Percentiles rank a stretch among this genome's conserved stretches.
Conservation (phyloP, 2,329 filamentous ascomycete species). For the Botrytis porri region DNA sequence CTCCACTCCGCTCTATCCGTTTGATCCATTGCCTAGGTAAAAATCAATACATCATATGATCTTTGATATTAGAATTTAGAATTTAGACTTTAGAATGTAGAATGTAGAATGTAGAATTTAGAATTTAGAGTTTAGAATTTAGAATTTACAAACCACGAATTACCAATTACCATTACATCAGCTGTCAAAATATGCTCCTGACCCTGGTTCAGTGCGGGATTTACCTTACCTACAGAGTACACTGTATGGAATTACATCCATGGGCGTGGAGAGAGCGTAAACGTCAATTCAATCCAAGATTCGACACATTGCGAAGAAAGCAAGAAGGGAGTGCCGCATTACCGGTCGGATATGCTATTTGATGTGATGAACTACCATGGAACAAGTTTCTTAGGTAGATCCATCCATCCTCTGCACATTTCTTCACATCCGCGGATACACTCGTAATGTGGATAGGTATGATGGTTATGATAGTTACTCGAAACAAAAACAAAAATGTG, state of each 20-base stretch:
- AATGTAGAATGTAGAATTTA: no score
- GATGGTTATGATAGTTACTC: no score
- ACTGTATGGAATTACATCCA: neutral
- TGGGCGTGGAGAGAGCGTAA: neutral
- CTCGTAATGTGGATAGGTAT: neutral
- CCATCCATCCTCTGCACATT: neutral
- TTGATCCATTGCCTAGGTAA: neutral
- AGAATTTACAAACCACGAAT: neutral
- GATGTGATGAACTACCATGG: neutral
- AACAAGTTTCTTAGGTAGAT: neutral
- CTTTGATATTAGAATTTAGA: neutral
- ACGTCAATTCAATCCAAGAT: neutral
- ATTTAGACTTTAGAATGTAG: no score
- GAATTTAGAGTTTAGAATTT: no score
- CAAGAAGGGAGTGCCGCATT: neutral
- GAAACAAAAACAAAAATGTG: neutral
- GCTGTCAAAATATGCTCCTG: neutral
- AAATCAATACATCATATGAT: neutral
- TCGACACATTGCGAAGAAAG: neutral
- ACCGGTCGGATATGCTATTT: neutral
- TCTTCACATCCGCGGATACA: neutral
- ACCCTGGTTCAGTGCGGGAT: neutral
- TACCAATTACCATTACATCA: neutral
- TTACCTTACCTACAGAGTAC: neutral
- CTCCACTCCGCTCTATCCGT: conserved; percentile 2